Percentiles rank a stretch among this genome's conserved stretches.
phyloP scores from a whole-genome alignment of 2,329 filamentous ascomycete genomes.

The Venturia nashicola region DNA sequence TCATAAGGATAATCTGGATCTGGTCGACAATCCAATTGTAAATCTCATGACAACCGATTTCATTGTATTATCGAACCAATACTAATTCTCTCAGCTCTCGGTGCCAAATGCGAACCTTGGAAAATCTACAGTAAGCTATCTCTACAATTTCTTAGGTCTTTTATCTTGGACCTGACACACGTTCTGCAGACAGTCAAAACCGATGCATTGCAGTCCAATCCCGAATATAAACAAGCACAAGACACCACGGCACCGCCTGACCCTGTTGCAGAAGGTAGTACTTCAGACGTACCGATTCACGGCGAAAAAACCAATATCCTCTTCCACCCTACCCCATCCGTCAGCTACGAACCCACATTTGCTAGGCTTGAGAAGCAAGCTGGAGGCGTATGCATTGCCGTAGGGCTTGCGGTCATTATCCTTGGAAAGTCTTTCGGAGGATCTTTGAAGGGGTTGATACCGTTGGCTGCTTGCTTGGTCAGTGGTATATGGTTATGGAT shows the following conservation, averaged over 20 bases:
- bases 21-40: conserved; percentile 61
- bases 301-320: conserved; percentile 94
- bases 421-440: conserved; percentile 72
- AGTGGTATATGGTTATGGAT: conserved; percentile 82
- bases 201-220: conserved; percentile 55
- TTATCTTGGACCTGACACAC: conserved; percentile 3
- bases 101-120: conserved; percentile 83
- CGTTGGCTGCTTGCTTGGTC: conserved; percentile 56
- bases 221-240: conserved; percentile 74
- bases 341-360: conserved; percentile 86
- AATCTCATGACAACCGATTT: conserved; percentile 11
- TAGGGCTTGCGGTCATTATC: conserved; percentile 63
- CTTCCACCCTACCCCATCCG: conserved; percentile 84
- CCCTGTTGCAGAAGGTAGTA: conserved; percentile 67
- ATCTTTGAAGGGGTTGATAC: conserved; percentile 61
- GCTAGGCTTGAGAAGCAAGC: conserved; percentile 61
- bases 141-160: background rate
- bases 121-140: conserved; percentile 45
- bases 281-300: conserved; percentile 87
- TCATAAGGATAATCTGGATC: conserved; percentile 55
- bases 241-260: conserved; percentile 87
- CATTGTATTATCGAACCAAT: background rate
- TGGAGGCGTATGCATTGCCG: conserved; percentile 54
- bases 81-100: conserved; percentile 44
- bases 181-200: conserved; percentile 49